Conservation (phyloP, 805 yeast species). For the Dipodascus geniculatus region DNA sequence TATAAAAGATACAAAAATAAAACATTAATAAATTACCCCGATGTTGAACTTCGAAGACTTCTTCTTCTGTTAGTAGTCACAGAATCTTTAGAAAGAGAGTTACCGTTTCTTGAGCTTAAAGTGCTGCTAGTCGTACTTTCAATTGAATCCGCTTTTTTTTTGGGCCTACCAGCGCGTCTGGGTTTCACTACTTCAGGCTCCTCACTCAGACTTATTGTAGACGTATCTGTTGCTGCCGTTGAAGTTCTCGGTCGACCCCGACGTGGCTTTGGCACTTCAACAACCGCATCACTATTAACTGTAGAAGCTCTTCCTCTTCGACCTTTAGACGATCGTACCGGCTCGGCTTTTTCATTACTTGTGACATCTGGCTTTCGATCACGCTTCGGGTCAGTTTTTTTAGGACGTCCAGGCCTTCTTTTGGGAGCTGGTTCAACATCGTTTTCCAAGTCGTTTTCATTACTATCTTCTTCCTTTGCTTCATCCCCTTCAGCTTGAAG, state of each 20-base stretch:
- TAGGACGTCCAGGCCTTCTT: not conserved
- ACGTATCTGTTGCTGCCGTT: not conserved
- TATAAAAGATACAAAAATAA: not conserved
- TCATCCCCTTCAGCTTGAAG: slow-evolving; percentile 12
- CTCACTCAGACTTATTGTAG: no score
- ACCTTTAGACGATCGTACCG: not conserved
- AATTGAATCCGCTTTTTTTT: not conserved
- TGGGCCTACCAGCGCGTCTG: not conserved
- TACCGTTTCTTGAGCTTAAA: not conserved
- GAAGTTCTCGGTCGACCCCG: not conserved
- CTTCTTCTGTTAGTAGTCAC: not conserved
- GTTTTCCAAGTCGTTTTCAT: slow-evolving; percentile 10
- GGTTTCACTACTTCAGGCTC: not conserved
- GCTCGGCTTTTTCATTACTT: not conserved
- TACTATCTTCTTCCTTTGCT: slow-evolving; percentile 7
- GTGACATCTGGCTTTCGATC: not conserved
- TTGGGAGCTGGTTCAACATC: slow-evolving; percentile 4
- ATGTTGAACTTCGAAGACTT: not conserved
- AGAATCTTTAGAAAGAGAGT: not conserved
- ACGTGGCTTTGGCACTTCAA: not conserved
- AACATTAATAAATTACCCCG: not conserved
- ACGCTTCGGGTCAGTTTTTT: not conserved
- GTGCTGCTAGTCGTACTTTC: not conserved
- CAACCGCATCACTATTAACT: not conserved
- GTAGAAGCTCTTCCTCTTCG: not conserved